These are phyloP conservation scores for Arctostaphylos glauca DNA, from an alignment of 148 eudicot species.

Conservation along the genomic window DNA sequence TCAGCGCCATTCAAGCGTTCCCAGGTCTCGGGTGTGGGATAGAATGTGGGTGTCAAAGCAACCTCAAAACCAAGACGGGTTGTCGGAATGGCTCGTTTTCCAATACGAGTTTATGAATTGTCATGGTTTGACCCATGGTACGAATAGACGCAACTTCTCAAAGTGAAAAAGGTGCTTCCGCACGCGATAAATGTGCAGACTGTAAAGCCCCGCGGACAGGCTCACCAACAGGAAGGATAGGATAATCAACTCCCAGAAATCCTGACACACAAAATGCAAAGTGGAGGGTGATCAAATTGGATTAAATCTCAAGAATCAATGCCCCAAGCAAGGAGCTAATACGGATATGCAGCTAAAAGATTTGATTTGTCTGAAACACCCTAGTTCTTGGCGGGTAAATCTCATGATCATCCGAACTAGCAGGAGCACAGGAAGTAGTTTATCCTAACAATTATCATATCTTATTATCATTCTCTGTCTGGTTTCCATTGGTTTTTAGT, in stretches of 20 bases:
- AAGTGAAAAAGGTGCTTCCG: constrained; percentile 75
- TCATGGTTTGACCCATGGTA: constrained; percentile 9
- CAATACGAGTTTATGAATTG: not conserved
- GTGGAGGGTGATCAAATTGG: not conserved
- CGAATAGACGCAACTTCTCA: constrained; percentile 45
- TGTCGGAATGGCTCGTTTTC: not conserved
- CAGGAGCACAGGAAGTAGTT: no score
- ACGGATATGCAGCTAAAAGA: no score
- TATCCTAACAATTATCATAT: not conserved
- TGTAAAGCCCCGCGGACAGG: constrained; percentile 61
- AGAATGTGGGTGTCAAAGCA: no score
- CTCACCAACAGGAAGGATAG: constrained; percentile 62
- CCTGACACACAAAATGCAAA: constrained; percentile 35
- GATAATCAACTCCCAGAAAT: constrained; percentile 73
- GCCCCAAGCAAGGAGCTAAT: not conserved
- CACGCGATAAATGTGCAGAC: constrained; percentile 59
- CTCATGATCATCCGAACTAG: no score
- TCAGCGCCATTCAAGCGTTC: no score
- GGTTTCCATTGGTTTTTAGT: not conserved
- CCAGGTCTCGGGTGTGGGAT: no score
- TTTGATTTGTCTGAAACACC: no score
- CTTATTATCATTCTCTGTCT: not conserved
- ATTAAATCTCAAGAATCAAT: not conserved
- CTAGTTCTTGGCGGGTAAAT: no score
- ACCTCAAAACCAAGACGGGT: no score